Evolutionary conservation across 2,329 filamentous ascomycete genomes (phyloP).

Genomic region (Emmonsiellopsis sp.): DNA sequence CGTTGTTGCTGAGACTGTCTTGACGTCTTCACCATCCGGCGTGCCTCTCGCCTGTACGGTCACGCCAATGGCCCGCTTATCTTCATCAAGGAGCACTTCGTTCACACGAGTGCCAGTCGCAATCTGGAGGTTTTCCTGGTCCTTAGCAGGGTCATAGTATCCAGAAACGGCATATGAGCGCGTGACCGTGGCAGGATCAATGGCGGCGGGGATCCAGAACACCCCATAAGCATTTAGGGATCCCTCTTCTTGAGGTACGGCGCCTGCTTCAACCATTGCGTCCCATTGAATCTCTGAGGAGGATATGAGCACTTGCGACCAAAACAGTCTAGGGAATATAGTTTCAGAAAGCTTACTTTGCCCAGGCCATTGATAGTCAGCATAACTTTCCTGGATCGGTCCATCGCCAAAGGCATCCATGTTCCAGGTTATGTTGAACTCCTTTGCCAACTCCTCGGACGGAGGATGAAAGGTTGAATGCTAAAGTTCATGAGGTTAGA

Average conservation of each 20-base stretch:
- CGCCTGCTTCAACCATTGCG: conserved; percentile 1
- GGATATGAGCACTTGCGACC: not conserved
- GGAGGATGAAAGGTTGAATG: not conserved
- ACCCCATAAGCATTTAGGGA: not conserved
- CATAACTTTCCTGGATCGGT: not conserved
- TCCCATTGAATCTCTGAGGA: not conserved
- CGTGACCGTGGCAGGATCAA: not conserved
- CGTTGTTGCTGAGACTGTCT: not conserved
- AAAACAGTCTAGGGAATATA: not conserved
- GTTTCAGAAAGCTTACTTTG: not conserved
- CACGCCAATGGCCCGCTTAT: not conserved
- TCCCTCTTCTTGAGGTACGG: not conserved
- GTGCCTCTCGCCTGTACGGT: not conserved
- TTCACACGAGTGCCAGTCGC: conserved; percentile 10
- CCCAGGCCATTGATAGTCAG: not conserved
- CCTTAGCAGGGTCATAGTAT: not conserved
- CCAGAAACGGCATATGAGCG: not conserved
- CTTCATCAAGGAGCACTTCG: conserved; percentile 9
- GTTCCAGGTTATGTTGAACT: conserved; percentile 2
- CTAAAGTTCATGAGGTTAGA: not conserved
- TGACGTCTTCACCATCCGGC: not conserved
- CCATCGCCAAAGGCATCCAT: not conserved
- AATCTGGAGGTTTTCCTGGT: conserved; percentile 1
- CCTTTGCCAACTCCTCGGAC: not conserved
- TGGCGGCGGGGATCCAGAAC: not conserved